These are phyloP conservation scores for Rhododendron ferrugineum DNA, from an alignment of 148 eudicot species.

Conservation along the genomic window DNA sequence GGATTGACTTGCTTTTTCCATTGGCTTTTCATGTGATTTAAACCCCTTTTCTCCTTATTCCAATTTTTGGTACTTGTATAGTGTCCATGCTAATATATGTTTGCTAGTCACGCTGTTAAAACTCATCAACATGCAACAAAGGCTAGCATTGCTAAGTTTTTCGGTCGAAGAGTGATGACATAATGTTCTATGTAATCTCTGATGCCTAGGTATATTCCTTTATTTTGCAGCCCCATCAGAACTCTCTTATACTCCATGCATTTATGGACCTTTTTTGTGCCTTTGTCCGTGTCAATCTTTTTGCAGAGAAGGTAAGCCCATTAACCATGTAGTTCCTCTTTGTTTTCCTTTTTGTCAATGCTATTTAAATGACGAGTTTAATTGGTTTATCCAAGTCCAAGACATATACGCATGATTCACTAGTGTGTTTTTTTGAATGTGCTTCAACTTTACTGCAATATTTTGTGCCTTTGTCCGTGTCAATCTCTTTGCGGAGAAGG, in stretches of 20 bases:
- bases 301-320: slow-evolving; percentile 73
- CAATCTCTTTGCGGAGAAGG: slow-evolving; percentile 89
- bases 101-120: background rate
- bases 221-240: slow-evolving; percentile 94
- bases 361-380: background rate
- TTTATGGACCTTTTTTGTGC: slow-evolving; percentile 99
- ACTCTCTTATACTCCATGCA: slow-evolving; percentile 86
- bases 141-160: background rate
- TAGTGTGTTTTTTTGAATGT: background rate
- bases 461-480: slow-evolving; percentile 88
- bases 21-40: background rate
- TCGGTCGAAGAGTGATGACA: background rate
- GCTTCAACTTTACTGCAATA: background rate
- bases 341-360: background rate
- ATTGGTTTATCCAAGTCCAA: background rate
- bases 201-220: slow-evolving; percentile 24
- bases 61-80: background rate
- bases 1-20: background rate
- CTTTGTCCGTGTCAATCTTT: slow-evolving; percentile 91
- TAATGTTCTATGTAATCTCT: slow-evolving; percentile 3
- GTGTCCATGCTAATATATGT: background rate
- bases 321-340: background rate
- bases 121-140: slow-evolving; percentile 6
- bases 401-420: slow-evolving; percentile 3
- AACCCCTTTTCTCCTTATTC: background rate